phyloP scores from a whole-genome alignment of 768 basidiomycete genomes.

The Amanita rubescens region DNA sequence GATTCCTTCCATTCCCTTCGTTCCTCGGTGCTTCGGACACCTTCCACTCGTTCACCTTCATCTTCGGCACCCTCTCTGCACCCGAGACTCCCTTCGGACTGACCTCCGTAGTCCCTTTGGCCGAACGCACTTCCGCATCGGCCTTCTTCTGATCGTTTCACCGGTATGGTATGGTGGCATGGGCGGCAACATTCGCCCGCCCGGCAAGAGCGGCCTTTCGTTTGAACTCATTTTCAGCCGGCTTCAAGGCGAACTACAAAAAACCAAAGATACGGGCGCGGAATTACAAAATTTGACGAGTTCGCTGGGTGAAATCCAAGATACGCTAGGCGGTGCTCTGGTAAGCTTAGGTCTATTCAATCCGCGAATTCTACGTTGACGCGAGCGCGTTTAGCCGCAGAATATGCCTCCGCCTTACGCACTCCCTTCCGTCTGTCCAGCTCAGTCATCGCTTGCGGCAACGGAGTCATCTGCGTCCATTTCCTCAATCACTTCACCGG shows the following conservation, averaged over 20 bases:
- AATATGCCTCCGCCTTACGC: conserved; percentile 12
- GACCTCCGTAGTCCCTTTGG: too few species aligned
- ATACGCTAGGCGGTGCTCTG: conserved; percentile 77
- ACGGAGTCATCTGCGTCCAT: conserved; percentile 3
- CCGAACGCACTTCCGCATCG: too few species aligned
- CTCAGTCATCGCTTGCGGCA: conserved; percentile 11
- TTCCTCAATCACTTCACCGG: conserved; percentile 6
- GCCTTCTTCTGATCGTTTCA: too few species aligned
- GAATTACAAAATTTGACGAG: conserved; percentile 74
- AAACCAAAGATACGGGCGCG: conserved; percentile 86
- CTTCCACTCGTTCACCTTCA: too few species aligned
- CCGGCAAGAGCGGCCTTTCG: conserved; percentile 82
- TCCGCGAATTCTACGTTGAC: neutral
- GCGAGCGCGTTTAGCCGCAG: conserved; percentile 33
- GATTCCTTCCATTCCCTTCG: too few species aligned
- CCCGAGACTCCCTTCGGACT: too few species aligned
- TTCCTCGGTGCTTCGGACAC: too few species aligned
- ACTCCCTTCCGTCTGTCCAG: conserved; percentile 59
- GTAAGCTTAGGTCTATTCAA: conserved; percentile 35
- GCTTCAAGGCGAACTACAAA: conserved; percentile 90
- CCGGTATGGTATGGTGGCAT: conserved; percentile 73
- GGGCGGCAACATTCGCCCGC: conserved; percentile 61
- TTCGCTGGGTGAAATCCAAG: conserved; percentile 83
- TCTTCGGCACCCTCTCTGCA: too few species aligned
- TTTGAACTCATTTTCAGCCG: conserved; percentile 89